Percentiles rank a stretch among this genome's conserved stretches.
Conservation (phyloP, 768 basidiomycete species). For the Coprinellus micaceus region DNA sequence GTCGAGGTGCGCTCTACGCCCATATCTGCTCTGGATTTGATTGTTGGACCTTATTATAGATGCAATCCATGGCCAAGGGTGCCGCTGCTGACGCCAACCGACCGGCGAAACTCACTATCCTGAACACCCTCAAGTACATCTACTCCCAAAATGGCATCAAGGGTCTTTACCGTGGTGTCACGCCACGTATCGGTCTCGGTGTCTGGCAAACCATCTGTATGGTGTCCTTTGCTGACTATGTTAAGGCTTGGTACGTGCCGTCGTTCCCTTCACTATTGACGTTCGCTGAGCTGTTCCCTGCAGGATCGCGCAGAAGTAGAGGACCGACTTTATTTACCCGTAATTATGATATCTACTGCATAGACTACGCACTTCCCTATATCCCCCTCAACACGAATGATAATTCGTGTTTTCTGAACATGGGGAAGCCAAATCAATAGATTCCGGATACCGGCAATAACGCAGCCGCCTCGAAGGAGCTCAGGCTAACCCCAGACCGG, state of each 20-base stretch:
- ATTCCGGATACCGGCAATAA: constrained; percentile 11
- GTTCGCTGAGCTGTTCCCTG: background rate
- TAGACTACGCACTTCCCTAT: constrained; percentile 21
- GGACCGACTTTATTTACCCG: constrained; percentile 13
- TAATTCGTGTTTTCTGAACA: background rate
- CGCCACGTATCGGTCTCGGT: constrained; percentile 93
- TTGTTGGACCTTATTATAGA: constrained; percentile 46
- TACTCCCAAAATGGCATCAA: constrained; percentile 96
- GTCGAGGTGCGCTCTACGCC: constrained; percentile 68
- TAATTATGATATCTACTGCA: constrained; percentile 22
- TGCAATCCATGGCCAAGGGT: constrained; percentile 97
- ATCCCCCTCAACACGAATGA: constrained; percentile 6
- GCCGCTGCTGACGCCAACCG: constrained; percentile 68
- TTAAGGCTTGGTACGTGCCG: constrained; percentile 67
- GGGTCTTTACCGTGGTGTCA: constrained; percentile 95
- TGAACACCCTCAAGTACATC: constrained; percentile 90
- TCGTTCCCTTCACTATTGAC: background rate
- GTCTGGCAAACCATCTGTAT: constrained; percentile 99
- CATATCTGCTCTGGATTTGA: background rate
- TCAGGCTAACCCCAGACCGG: constrained; percentile 1
- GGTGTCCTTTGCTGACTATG: constrained; percentile 97
- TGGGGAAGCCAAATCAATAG: too few relatives aligned
- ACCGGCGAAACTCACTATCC: constrained; percentile 86
- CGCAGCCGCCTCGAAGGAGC: background rate
- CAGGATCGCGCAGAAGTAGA: constrained; percentile 21